Base-by-base conservation (phyloP, 2,329 filamentous ascomycete genomes). In the Aspergillus amoenus region DNA sequence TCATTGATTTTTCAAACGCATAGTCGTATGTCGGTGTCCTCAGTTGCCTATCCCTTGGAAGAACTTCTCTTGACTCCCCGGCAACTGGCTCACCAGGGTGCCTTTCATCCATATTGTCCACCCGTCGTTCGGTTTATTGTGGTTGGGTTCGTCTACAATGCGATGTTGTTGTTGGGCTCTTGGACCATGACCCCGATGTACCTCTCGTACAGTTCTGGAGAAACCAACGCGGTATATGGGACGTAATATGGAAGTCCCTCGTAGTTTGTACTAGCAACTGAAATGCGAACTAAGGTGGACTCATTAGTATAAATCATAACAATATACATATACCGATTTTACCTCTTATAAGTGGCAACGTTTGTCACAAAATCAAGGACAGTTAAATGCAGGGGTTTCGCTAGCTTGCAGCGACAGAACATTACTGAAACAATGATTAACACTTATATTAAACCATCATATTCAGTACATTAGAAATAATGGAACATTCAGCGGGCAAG, bases 21-120 rank as follows among this genome's bases (percentile, higher is more conserved):
- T 93, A 91, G 74, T 97, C 93, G 77, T 96, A 97, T 71, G 92
- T 95, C 18, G 93, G 90, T 8, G 92, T 96, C 71, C 88, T 88
- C 56, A 81, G 77, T 69, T 84, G 81, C 41, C 68, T 69, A 59
- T 78, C 77, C 62, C 75, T 68, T 40, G 74, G 68, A 21, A 77
- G 68, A 34, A 76, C 67, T 24, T 68, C 66, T 13, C 61, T 58
- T 3, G 58, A 24, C 18, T 54, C 46, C 18, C 45, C 59, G 39
- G 8, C 46, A 49, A 24, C 54, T 9, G 9, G 50, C 15, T 43
- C 53, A n/a, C 58, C 43, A 22, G 55, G 17, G n/a, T 52, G 56
- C 48, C 58, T 59, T 21, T 59, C 54, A 45, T 62, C 57, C 47
- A 57, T 50, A n/a, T 52, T 53, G 34, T 11, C 54, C 51, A n/a